Base-by-base conservation (phyloP, 78 protist genomes). In the Dictyostelium purpureum region DNA sequence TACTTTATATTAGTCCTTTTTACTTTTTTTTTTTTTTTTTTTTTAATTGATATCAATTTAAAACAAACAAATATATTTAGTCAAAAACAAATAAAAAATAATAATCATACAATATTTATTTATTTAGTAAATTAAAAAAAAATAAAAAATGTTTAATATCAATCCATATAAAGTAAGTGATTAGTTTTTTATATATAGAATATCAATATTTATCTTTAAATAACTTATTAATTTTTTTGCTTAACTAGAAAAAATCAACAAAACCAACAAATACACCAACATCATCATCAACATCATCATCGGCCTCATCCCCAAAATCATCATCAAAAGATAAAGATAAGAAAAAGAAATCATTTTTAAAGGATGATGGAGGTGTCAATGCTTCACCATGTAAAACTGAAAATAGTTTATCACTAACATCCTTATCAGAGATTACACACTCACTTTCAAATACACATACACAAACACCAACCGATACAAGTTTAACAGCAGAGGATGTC, bases 371-470 rank as follows among this genome's bases (percentile, higher is more conserved):
- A 2, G 24, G 47, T 24, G n/a, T 28, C 47, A 42, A 40, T 28
- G 11, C 76, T 40, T 43, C 65, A 57, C 45, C 79, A 43, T 35
- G 35, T n/a, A 33, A 67, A n/a, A 45, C 54, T 28, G 59, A 71
- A 26, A 75, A 75, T 57, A 73, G 82, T 45, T 35, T 85, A 74
- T 85, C 92, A 24, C 35, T 85, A 2, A 85, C 92, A 40, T 85
- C 92, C 11, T 54, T 85, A 19, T 73, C 82, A 38, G 92, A 85
- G 65, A 85, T 85, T 43, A 85, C 92, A n/a, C 76, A 85, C 28
- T 73, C 82, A 19, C 38, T 85, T n/a, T 54, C 92, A 2, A 69
- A 66, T 45, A 85, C 85, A 70, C 92, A 85, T 0, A 77, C 83
- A 26, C 70, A 47, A 31, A 85, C 92, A 73, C 61, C 78, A 37